Conservation (phyloP, 345 rosid species). For the Angophora floribunda region DNA sequence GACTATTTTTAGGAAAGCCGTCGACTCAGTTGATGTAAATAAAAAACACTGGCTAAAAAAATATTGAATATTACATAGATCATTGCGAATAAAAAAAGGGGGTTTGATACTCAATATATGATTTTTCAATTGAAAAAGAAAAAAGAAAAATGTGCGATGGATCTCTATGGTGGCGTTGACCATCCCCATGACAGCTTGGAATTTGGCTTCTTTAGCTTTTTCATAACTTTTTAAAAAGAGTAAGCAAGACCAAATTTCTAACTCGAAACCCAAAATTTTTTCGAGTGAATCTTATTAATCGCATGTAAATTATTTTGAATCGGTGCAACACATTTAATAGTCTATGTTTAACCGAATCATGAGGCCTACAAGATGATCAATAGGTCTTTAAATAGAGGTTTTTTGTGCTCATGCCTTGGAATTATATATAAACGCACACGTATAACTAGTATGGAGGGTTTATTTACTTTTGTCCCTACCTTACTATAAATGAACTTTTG, state of each 20-base stretch:
- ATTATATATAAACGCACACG: background rate
- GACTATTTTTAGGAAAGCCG: background rate
- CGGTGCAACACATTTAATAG: background rate
- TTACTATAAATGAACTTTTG: too few relatives aligned
- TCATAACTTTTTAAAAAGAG: background rate
- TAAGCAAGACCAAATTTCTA: background rate
- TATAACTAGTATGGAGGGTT: background rate
- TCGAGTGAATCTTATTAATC: too few relatives aligned
- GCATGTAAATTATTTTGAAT: background rate
- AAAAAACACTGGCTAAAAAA: background rate
- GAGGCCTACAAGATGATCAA: background rate
- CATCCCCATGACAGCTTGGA: background rate
- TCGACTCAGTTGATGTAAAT: background rate
- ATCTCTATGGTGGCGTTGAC: background rate
- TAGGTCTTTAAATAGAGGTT: background rate
- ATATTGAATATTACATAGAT: background rate
- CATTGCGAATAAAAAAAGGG: background rate
- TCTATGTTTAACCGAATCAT: background rate
- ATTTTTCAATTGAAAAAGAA: background rate
- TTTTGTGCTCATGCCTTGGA: too few relatives aligned
- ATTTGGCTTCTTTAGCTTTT: background rate
- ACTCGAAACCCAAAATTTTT: too few relatives aligned
- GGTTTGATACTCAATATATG: background rate
- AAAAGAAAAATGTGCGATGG: background rate
- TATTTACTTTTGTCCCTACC: background rate